Base-by-base conservation (phyloP, 2,329 filamentous ascomycete species). In the Arachnomyces sp. region DNA sequence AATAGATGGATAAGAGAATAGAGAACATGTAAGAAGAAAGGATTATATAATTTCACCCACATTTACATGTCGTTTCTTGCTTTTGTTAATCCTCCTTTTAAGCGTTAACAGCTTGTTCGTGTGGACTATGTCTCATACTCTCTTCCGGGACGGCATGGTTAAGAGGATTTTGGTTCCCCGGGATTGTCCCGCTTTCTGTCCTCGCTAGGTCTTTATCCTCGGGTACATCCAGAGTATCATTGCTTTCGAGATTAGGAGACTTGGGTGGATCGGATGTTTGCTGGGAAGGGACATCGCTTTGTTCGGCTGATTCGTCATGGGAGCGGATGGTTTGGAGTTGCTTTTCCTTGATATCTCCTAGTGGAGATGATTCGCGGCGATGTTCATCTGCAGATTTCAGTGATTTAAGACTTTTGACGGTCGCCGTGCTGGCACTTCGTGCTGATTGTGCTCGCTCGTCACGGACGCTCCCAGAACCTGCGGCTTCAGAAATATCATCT, bases 391-490 rank as follows among this genome's bases (percentile, higher is more conserved):
- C 1, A 45, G 37, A 16, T 45, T 52, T 33, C 15, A 53, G 33
- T 44, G 37, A 16, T 45, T 52, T 33, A 17, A 53, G 33, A 51
- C 80, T 84, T 50, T 73, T 68, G 1, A 78, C 78, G 2, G 82
- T 84, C 13, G 78, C 75, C 8, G 80, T 83, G 60, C 78, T 84
- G 11, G 72, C 72, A 48, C 80, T 85, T 14, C 79, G 75, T 12
- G 73, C 66, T 2, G 82, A 86, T 31, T 69, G 75, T 25, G 79
- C 72, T 13, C 79, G 74, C 29, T 69, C 71, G 8, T 54, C 57
- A n/a, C 60, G 53, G n/a, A 50, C 36, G 28, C 50, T 51, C 15
- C 52, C 53, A 14, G 54, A 58, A 29, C 44, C 38, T 7, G 55
- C 44, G 1, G 57, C 62, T 16, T 56, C 56, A 17, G 44, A 49